phyloP scores from a whole-genome alignment of 2,329 filamentous ascomycete genomes.

The Fusarium scirpi region DNA sequence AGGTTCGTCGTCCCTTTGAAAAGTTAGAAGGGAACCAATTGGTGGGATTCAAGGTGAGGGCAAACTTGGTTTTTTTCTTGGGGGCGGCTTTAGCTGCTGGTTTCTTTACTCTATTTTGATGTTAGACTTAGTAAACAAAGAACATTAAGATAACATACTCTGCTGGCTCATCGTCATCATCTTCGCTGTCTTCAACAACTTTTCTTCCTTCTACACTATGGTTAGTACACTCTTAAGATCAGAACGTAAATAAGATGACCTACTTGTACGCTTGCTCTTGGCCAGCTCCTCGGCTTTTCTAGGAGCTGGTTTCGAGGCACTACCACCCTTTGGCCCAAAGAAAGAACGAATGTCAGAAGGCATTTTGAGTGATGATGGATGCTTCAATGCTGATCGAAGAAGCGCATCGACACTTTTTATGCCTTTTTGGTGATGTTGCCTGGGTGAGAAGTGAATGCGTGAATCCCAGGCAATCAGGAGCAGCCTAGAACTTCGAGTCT shows the following conservation, averaged over 20 bases:
- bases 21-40: slow-evolving; percentile 8
- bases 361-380: slow-evolving; percentile 59
- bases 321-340: slow-evolving; percentile 81
- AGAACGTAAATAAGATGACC: slow-evolving; percentile 37
- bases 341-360: slow-evolving; percentile 90
- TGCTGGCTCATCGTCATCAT: slow-evolving; percentile 73
- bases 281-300: slow-evolving; percentile 60
- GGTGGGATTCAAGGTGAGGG: neutral
- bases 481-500: slow-evolving; percentile 47
- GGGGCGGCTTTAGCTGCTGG: slow-evolving; percentile 59
- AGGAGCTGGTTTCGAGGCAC: slow-evolving; percentile 61
- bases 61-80: slow-evolving; percentile 68
- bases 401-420: slow-evolving; percentile 32
- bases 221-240: slow-evolving; percentile 31
- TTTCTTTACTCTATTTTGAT: slow-evolving; percentile 62
- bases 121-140: slow-evolving; percentile 24
- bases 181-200: slow-evolving; percentile 83
- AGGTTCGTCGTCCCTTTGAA: slow-evolving; percentile 55
- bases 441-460: slow-evolving; percentile 30
- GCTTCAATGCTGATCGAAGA: slow-evolving; percentile 8
- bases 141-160: slow-evolving; percentile 57
- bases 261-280: slow-evolving; percentile 61
- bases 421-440: slow-evolving; percentile 42
- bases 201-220: slow-evolving; percentile 66
- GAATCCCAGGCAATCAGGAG: slow-evolving; percentile 41